Base-by-base conservation (phyloP, 257 asterid genomes). In the Capsicum pubescens region DNA sequence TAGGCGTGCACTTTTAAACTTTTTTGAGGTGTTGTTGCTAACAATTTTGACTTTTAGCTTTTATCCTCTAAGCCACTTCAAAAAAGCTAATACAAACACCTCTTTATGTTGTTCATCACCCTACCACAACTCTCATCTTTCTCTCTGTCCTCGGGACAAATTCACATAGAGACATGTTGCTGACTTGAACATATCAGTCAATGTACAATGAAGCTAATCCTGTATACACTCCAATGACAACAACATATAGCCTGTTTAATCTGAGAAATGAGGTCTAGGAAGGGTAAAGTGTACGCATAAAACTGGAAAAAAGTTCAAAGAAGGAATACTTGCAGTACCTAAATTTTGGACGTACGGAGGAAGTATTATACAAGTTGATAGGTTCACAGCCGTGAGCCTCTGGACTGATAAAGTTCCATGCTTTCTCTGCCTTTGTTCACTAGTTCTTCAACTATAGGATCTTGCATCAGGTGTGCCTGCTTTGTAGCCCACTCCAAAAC, bases 381-480 rank as follows among this genome's bases (percentile, higher is more conserved):
- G 81, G 63, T 76, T 76, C 81, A 76, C 63, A 76, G 81, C 55
- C 84, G 76, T 54, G 84, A 82, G 61, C 84, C 84, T 82, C 84
- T 82, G 36, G 84, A 82, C 46, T 82, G 84, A 82, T 82, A 82
- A 66, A 82, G 84, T 68, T 82, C 84, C 84, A 82, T 66, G 46
- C 80, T 82, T 44, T 82, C 78, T 82, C 84, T 82, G 14, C 79
- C 84, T 82, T 68, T 63, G 55, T 52, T 39, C 68, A 82, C 84
- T 52, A 82, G 66, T 35, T 70, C 77, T 35, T 66, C 80, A 36
- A 82, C 84, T 32, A 11, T 68, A 10, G 80, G 69, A 67, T 82
- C 84, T 67, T 82, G 84, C 84, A 82, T 82, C 46, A 82, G 4
- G 80, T 82, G 80, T 21, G 21, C 84, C 14, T 82, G 84, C 26